phyloP scores from a whole-genome alignment of 1,139 yeast species.

The Blastobotrys arbuscula region DNA sequence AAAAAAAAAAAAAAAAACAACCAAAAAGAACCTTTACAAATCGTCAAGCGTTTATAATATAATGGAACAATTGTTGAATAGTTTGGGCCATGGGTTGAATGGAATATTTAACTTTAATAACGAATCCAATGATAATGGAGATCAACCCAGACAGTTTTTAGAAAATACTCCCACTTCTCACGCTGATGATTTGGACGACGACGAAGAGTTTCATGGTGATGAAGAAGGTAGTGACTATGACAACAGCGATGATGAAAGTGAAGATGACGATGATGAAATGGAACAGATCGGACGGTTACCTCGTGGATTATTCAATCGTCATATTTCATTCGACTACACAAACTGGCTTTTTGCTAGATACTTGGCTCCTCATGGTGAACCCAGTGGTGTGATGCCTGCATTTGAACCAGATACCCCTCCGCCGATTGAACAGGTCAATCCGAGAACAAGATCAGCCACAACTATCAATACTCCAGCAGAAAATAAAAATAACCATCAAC shows the following conservation, averaged over 20 bases:
- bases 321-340: constrained; percentile 21
- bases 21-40: too few relatives aligned
- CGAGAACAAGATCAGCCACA: constrained; percentile 9
- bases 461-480: constrained; percentile 1
- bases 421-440: constrained; percentile 45
- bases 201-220: background rate
- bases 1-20: too few relatives aligned
- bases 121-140: background rate
- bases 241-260: constrained; percentile 19
- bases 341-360: constrained; percentile 24
- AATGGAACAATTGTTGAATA: constrained; percentile 2
- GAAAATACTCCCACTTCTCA: background rate
- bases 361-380: constrained; percentile 38
- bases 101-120: background rate
- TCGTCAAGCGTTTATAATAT: too few relatives aligned
- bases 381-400: constrained; percentile 50
- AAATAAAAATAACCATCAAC: background rate
- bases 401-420: constrained; percentile 46
- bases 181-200: background rate
- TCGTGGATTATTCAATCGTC: constrained; percentile 1
- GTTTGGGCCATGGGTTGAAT: background rate
- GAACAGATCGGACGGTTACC: constrained; percentile 31
- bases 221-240: constrained; percentile 8
- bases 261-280: constrained; percentile 28
- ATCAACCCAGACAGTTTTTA: too few relatives aligned